Percentiles rank a stretch among this genome's conserved stretches.
These are phyloP conservation scores for Geosmithia flava DNA, from an alignment of 2,329 filamentous ascomycete genomes.

Conservation along the genomic window DNA sequence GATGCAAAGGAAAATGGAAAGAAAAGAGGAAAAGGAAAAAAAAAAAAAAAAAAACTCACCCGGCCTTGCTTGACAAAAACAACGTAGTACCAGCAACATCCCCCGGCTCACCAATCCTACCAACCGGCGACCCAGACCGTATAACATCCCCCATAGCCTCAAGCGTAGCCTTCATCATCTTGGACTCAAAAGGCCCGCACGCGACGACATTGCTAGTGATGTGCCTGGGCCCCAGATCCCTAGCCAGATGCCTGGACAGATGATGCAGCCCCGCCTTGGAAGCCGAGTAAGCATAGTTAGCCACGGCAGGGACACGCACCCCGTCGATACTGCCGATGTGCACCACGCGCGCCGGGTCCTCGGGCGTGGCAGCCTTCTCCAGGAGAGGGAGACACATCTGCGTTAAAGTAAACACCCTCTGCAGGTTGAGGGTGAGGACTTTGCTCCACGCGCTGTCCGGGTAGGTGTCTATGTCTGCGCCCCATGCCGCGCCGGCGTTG, in stretches of 20 bases:
- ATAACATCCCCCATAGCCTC: conserved; percentile 42
- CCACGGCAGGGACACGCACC: conserved; percentile 42
- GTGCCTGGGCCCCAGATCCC: conserved; percentile 44
- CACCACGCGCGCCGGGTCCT: conserved; percentile 44
- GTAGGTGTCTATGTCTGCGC: conserved; percentile 44
- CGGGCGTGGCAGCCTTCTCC: conserved; percentile 28
- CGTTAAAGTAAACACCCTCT: conserved; percentile 56
- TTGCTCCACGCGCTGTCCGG: conserved; percentile 46
- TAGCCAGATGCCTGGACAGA: conserved; percentile 44
- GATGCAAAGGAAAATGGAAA: background rate
- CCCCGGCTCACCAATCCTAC: conserved; percentile 52
- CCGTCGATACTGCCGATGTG: conserved; percentile 55
- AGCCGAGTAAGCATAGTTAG: conserved; percentile 48
- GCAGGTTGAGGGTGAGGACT: conserved; percentile 51
- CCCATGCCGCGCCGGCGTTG: conserved; percentile 56
- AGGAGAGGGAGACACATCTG: conserved; percentile 48
- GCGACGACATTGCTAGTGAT: conserved; percentile 58
- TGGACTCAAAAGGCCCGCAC: conserved; percentile 57
- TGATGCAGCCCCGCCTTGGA: conserved; percentile 55
- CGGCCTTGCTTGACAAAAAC: conserved; percentile 56
- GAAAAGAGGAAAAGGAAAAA: background rate
- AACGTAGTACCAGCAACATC: conserved; percentile 63
- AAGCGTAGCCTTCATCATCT: conserved; percentile 55
- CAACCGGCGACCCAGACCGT: conserved; percentile 46
- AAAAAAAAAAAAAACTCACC: conserved; percentile 21